Percentiles rank a stretch among this genome's conserved stretches.
These are phyloP conservation scores for Cyathus striatus DNA, from an alignment of 768 basidiomycete species.

Conservation along the genomic window DNA sequence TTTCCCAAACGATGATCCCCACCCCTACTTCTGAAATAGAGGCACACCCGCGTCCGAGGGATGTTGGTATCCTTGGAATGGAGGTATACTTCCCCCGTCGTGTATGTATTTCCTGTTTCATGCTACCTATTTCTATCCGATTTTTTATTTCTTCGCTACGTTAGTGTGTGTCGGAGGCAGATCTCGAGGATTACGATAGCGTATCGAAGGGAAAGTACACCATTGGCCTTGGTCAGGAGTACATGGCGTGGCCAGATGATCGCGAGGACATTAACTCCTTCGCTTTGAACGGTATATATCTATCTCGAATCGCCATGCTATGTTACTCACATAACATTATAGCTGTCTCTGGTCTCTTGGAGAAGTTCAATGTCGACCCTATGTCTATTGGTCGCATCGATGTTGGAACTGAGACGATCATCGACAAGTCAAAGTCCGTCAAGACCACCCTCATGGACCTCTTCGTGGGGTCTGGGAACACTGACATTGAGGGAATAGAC, in stretches of 20 bases:
- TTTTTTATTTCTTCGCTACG: too few relatives aligned
- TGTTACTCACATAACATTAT: conserved; percentile 7
- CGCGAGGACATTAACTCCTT: conserved; percentile 99
- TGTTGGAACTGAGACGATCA: conserved; percentile 98
- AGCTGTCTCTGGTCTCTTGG: conserved; percentile 87
- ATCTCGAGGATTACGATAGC: conserved; percentile 90
- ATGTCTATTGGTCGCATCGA: conserved; percentile 96
- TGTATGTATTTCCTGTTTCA: conserved; percentile 54
- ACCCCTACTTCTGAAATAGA: conserved; percentile 28
- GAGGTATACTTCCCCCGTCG: conserved; percentile 94
- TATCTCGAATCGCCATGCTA: background rate
- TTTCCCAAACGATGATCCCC: conserved; percentile 35
- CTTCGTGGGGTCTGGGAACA: conserved; percentile 88
- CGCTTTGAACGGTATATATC: conserved; percentile 92
- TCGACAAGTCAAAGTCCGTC: conserved; percentile 98
- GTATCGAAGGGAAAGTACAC: conserved; percentile 97
- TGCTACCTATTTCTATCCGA: too few relatives aligned
- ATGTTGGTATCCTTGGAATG: conserved; percentile 91
- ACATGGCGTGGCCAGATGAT: conserved; percentile 99
- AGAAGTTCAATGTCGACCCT: conserved; percentile 95
- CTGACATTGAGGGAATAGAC: conserved; percentile 97
- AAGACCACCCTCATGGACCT: conserved; percentile 99
- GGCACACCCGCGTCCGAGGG: conserved; percentile 65
- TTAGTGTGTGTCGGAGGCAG: conserved; percentile 95
- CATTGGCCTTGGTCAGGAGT: conserved; percentile 95